phyloP scores from a whole-genome alignment of 2,329 filamentous ascomycete genomes.

The Alternaria ethzedia region DNA sequence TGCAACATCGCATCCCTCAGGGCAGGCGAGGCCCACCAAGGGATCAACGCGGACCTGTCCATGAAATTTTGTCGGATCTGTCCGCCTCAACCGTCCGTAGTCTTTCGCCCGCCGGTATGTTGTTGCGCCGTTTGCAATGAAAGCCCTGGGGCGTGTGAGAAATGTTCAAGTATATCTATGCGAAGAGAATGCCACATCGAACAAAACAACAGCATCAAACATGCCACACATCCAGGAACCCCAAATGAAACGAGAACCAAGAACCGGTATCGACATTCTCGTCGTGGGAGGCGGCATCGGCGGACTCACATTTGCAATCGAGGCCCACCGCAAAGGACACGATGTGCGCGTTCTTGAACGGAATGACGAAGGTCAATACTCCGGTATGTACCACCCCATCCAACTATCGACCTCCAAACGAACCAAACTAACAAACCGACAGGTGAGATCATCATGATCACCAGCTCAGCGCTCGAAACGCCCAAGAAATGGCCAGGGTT shows the following conservation, averaged over 20 bases:
- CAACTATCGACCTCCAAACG: neutral
- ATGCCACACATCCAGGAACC: neutral
- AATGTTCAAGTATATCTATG: neutral
- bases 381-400: neutral
- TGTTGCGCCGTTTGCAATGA: neutral
- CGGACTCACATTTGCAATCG: constrained; percentile 32
- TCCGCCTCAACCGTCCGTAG: neutral
- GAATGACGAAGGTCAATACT: neutral
- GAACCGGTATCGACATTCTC: constrained; percentile 9
- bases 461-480: neutral
- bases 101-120: neutral
- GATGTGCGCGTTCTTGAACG: constrained; percentile 33
- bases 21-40: neutral
- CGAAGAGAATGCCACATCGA: neutral
- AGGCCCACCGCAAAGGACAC: constrained; percentile 40
- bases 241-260: neutral
- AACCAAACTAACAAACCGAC: neutral
- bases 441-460: constrained; percentile 1
- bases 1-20: neutral
- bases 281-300: constrained; percentile 38
- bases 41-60: neutral
- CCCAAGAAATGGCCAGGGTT: constrained; percentile 2
- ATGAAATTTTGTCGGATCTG: neutral
- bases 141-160: neutral
- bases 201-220: neutral